Evolutionary conservation across 306 rosid species (phyloP).

Genomic region (Cicer bijugum): DNA sequence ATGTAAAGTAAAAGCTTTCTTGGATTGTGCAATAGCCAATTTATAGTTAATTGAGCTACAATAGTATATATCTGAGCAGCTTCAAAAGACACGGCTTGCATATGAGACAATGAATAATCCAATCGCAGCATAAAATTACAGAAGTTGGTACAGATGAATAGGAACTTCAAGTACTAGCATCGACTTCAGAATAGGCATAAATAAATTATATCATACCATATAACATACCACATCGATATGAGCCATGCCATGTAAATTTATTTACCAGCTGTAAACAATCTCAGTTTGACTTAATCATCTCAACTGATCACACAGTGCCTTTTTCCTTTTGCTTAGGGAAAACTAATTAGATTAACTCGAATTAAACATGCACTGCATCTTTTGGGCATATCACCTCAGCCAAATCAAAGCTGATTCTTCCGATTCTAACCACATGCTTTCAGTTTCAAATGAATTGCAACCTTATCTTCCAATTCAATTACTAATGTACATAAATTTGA

Average conservation of each 20-base stretch:
- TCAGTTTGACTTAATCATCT: not conserved
- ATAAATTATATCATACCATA: not conserved
- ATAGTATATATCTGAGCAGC: not conserved
- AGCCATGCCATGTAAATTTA: conserved; percentile 6
- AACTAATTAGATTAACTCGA: not conserved
- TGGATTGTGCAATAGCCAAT: not conserved
- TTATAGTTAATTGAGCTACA: conserved; percentile 14
- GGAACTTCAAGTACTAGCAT: not conserved
- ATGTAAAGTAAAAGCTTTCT: conserved; percentile 5
- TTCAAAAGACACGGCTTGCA: not conserved
- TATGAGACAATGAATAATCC: not conserved
- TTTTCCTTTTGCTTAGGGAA: not conserved
- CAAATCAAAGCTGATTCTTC: not conserved
- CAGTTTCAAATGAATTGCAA: conserved; percentile 12
- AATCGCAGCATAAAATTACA: not conserved
- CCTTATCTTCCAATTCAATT: not conserved
- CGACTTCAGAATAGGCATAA: conserved; percentile 14
- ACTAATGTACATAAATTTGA: not conserved
- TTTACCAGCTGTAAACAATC: not conserved
- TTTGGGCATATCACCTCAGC: not conserved
- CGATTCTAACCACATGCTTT: not conserved
- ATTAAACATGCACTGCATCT: not conserved
- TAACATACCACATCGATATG: conserved; percentile 6
- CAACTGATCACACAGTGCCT: not conserved
- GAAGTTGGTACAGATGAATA: not conserved